Conservation (phyloP, 768 basidiomycete genomes). For the Lentinula sp. region DNA sequence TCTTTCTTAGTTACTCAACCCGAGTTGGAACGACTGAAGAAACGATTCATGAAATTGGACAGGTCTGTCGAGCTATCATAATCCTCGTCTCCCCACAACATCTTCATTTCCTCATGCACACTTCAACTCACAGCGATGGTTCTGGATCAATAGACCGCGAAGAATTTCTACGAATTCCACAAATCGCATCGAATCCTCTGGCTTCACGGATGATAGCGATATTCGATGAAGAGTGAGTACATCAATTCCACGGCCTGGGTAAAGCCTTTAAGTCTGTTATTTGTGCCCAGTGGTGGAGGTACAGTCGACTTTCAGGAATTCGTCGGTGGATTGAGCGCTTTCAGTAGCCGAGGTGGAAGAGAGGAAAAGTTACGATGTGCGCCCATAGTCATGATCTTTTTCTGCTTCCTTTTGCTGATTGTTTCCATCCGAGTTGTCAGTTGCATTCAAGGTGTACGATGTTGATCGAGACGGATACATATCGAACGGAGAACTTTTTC, state of each 20-base stretch:
- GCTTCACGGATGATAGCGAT: constrained; percentile 99
- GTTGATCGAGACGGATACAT: constrained; percentile 97
- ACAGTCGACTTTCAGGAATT: constrained; percentile 99
- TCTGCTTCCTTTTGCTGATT: constrained; percentile 4
- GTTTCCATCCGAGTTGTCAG: constrained; percentile 31
- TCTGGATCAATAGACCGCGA: constrained; percentile 98
- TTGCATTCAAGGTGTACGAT: constrained; percentile 99
- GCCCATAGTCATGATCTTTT: constrained; percentile 23
- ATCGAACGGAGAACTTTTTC: constrained; percentile 96
- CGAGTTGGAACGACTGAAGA: constrained; percentile 94
- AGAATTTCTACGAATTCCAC: constrained; percentile 97
- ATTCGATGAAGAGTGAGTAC: constrained; percentile 96
- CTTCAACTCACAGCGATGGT: constrained; percentile 59
- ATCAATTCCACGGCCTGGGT: background rate
- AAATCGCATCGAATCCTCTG: constrained; percentile 96
- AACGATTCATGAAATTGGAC: constrained; percentile 99
- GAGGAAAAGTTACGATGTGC: constrained; percentile 95
- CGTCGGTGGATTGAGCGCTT: constrained; percentile 95
- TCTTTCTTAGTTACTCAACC: constrained; percentile 73
- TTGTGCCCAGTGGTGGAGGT: constrained; percentile 79
- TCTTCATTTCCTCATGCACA: background rate
- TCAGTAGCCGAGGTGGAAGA: constrained; percentile 92
- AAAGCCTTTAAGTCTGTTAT: no score
- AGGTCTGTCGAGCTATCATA: constrained; percentile 40
- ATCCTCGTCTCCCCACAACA: background rate